Conservation (phyloP, 2,329 filamentous ascomycete species). For the Penicillium sp. region DNA sequence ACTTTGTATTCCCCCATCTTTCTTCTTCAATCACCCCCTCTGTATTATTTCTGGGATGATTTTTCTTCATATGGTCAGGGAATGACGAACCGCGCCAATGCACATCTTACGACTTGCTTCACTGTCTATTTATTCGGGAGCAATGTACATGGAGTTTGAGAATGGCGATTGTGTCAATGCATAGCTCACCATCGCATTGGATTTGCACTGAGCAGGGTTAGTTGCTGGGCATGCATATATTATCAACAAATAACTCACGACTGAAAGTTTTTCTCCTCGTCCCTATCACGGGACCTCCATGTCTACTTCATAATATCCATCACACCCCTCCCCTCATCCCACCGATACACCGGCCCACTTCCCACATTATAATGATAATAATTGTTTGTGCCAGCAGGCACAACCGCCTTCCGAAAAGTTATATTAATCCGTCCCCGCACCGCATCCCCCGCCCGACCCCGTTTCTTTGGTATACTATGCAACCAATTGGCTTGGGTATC, state of each 20-base stretch:
- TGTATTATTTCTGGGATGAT: slow-evolving; percentile 9
- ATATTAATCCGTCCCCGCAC: slow-evolving; percentile 72
- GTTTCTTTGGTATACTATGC: slow-evolving; percentile 74
- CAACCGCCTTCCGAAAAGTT: slow-evolving; percentile 70
- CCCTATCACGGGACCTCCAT: not conserved
- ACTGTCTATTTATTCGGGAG: slow-evolving; percentile 17
- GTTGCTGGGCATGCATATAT: not conserved
- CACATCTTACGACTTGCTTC: slow-evolving; percentile 25
- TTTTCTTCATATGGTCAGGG: not conserved
- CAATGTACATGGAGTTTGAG: slow-evolving; percentile 21
- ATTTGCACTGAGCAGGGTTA: not conserved
- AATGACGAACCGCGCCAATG: slow-evolving; percentile 13
- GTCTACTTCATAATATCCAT: slow-evolving; percentile 17
- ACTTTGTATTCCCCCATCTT: not conserved
- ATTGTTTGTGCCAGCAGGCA: slow-evolving; percentile 73
- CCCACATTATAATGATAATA: slow-evolving; percentile 85
- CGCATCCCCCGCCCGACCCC: slow-evolving; percentile 54
- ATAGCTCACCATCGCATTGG: not conserved
- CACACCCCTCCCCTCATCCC: slow-evolving; percentile 53
- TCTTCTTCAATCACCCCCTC: not conserved
- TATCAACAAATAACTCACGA: not conserved
- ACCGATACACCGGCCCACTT: slow-evolving; percentile 64
- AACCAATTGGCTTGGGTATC: slow-evolving; percentile 74
- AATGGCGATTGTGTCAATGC: not conserved
- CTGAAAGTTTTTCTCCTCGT: not conserved